Conservation (phyloP, 768 basidiomycete genomes). For the Macrocybe gigantea region DNA sequence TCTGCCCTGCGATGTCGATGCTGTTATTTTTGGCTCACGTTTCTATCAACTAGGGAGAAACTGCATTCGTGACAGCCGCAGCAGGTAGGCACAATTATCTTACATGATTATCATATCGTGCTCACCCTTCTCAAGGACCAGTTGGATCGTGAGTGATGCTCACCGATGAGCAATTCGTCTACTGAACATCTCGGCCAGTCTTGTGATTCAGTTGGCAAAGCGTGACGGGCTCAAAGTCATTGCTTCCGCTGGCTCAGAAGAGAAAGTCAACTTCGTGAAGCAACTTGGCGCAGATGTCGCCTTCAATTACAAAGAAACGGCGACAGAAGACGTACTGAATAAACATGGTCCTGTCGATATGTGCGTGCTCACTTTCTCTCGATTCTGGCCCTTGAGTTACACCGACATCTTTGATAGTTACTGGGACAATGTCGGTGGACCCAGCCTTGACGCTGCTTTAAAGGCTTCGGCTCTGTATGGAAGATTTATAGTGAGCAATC, state of each 20-base stretch:
- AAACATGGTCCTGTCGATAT: slow-evolving; percentile 45
- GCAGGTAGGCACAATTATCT: slow-evolving; percentile 17
- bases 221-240: slow-evolving; percentile 56
- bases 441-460: slow-evolving; percentile 53
- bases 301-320: slow-evolving; percentile 67
- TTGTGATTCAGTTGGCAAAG: slow-evolving; percentile 49
- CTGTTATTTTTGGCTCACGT: background rate
- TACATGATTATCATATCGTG: background rate
- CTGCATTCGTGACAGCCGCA: slow-evolving; percentile 32
- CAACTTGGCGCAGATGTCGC: slow-evolving; percentile 58
- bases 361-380: slow-evolving; percentile 15
- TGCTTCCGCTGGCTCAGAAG: slow-evolving; percentile 63
- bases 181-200: slow-evolving; percentile 14
- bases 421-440: slow-evolving; percentile 59
- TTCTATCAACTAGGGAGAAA: slow-evolving; percentile 25
- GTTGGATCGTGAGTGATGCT: slow-evolving; percentile 51
- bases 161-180: background rate
- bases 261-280: slow-evolving; percentile 59
- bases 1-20: background rate
- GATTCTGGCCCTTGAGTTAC: background rate
- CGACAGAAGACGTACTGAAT: slow-evolving; percentile 42
- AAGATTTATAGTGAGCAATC: slow-evolving; percentile 41
- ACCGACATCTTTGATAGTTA: slow-evolving; percentile 21
- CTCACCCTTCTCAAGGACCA: slow-evolving; percentile 17
- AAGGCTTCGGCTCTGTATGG: slow-evolving; percentile 35